Base-by-base conservation (phyloP, 306 rosid species). In the Cucumis hystrix region DNA sequence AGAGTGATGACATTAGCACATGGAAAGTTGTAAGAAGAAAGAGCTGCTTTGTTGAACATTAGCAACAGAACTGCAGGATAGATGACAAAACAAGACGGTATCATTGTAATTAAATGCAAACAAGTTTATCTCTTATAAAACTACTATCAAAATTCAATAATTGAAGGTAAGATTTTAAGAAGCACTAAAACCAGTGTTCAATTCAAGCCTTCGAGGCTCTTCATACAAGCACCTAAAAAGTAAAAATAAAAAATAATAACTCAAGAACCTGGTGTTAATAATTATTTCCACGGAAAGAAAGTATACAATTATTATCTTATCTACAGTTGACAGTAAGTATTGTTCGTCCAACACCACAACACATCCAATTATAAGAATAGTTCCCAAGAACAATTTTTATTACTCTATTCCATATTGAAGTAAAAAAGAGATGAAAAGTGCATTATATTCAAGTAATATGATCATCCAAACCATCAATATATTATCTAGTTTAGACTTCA, bases 1-100 rank as follows among this genome's bases (percentile, higher is more conserved):
- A 95, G 97, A 41, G 97, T 95, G 86, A 95, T 92, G 68, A 95
- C 91, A 80, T 91, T 95, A 76, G 90, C 97, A 78, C 92, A 83
- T 5, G 93, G 98, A 74, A 92, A 95, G 47, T 76, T 72, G 85
- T 89, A 95, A 25, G 97, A 95, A 10, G 98, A 95, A 74, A 95
- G 98, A 78, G 98, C 97, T 6, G 97, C 98, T 55, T 95, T 95
- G 82, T 95, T 95, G 88, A 95, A 90, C 91, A 95, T 74, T 78
- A 95, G 93, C 93, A 95, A 84, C 21, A 95, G 79, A 84, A 92
- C 98, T 95, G 85, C 82, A 82, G 15, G 77, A 67, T 23, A 72
- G 52, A 62, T 23, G 41, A 13, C 61, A 61, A 60, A 49, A 65
- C 2, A 61, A 60, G 51, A 65, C 2, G 18, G 18, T 43, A 8